Evolutionary conservation across 164 flowering plant genomes (phyloP).

Genomic region (grape (Vitis vinifera)): ASM3070453v1 NC_081822.1:925001-925500

Average conservation of each 20-base stretch:
- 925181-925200: constrained; percentile 27
- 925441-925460: constrained; percentile 50
- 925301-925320: constrained; percentile 53
- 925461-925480: constrained; percentile 69
- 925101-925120: constrained; percentile 53
- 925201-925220: constrained; percentile 9
- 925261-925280: constrained; percentile 25
- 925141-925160: constrained; percentile 28
- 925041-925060: constrained; percentile 72
- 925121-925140: constrained; percentile 16
- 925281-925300: constrained; percentile 26
- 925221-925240: constrained; percentile 19
- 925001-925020: not conserved
- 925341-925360: constrained; percentile 32
- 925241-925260: constrained; percentile 19
- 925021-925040: not conserved
- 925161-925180: constrained; percentile 17
- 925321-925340: constrained; percentile 30
- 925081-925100: constrained; percentile 71
- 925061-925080: constrained; percentile 56
- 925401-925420: constrained; percentile 45
- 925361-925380: constrained; percentile 37
- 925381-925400: constrained; percentile 33
- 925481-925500: constrained; percentile 70
- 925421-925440: constrained; percentile 57